Conservation (phyloP, 2,329 filamentous ascomycete genomes). For the Pyricularia sp. region DNA sequence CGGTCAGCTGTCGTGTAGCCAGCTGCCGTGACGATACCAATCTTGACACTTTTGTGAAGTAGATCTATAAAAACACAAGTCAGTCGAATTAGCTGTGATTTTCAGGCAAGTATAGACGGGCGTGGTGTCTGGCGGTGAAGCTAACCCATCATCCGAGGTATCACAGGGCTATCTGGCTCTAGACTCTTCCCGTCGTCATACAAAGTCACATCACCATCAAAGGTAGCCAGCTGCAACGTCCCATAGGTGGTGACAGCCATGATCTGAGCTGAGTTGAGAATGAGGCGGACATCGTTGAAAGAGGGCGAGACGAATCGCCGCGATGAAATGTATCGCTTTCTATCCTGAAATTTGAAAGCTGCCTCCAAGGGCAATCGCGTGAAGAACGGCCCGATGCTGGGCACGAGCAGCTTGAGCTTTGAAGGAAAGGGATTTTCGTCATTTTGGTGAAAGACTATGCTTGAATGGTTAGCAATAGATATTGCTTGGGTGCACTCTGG, state of each 20-base stretch:
- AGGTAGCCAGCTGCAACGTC: conserved; percentile 77
- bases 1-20: conserved; percentile 82
- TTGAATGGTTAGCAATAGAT: conserved; percentile 1
- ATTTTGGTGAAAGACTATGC: conserved; percentile 60
- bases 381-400: conserved; percentile 88
- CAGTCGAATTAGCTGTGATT: not conserved
- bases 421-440: conserved; percentile 60
- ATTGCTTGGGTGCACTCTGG: not conserved
- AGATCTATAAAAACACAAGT: conserved; percentile 38
- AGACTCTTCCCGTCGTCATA: conserved; percentile 85
- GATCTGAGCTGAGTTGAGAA: conserved; percentile 89
- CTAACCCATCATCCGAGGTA: conserved; percentile 48
- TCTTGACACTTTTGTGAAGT: conserved; percentile 66
- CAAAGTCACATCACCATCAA: conserved; percentile 94
- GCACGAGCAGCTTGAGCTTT: conserved; percentile 86
- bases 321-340: conserved; percentile 76
- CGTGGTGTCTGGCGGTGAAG: not conserved
- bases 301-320: conserved; percentile 89
- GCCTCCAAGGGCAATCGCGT: conserved; percentile 78
- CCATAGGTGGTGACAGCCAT: conserved; percentile 76
- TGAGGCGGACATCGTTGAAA: conserved; percentile 91
- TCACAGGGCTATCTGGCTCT: conserved; percentile 66
- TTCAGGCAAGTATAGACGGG: not conserved
- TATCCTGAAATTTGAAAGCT: conserved; percentile 86
- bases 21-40: conserved; percentile 94